A percentile compares a stretch with the other conserved stretches of the same genome.
phyloP scores from a whole-genome alignment of 768 basidiomycete species.

The Rhizopogon roseolus region DNA sequence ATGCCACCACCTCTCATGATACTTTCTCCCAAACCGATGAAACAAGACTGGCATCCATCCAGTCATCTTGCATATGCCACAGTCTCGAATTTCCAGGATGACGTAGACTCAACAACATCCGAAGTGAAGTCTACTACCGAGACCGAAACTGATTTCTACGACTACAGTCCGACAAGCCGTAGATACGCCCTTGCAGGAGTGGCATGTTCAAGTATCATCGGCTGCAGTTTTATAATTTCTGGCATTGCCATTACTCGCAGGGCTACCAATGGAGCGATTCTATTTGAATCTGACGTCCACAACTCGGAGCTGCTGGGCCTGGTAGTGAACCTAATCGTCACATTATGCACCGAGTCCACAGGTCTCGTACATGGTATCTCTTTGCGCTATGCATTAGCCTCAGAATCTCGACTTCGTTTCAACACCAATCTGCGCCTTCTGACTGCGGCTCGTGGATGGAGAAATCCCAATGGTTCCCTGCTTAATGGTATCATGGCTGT shows the following conservation, averaged over 20 bases:
- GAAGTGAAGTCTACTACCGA: neutral
- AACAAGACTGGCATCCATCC: neutral
- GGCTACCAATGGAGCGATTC: neutral
- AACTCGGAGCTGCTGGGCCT: constrained; percentile 17
- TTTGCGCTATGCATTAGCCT: constrained; percentile 21
- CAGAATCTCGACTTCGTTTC: constrained; percentile 18
- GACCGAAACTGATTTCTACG: constrained; percentile 21
- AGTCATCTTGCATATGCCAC: neutral
- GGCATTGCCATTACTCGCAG: constrained; percentile 15
- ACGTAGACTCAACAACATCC: neutral
- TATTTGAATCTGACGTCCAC: neutral
- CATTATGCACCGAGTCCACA: constrained; percentile 23
- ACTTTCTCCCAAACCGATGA: neutral
- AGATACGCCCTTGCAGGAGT: constrained; percentile 21
- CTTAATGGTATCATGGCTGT: constrained; percentile 20
- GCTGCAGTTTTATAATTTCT: constrained; percentile 18
- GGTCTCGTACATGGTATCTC: constrained; percentile 23
- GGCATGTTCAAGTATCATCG: constrained; percentile 15
- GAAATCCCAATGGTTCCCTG: constrained; percentile 18
- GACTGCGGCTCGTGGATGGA: constrained; percentile 12
- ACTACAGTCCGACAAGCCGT: constrained; percentile 22
- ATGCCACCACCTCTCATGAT: neutral
- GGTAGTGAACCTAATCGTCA: constrained; percentile 21
- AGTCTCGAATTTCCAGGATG: neutral
- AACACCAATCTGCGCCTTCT: constrained; percentile 26